phyloP scores from a whole-genome alignment of 2,329 filamentous ascomycete genomes.

The Beauveria caledonica region DNA sequence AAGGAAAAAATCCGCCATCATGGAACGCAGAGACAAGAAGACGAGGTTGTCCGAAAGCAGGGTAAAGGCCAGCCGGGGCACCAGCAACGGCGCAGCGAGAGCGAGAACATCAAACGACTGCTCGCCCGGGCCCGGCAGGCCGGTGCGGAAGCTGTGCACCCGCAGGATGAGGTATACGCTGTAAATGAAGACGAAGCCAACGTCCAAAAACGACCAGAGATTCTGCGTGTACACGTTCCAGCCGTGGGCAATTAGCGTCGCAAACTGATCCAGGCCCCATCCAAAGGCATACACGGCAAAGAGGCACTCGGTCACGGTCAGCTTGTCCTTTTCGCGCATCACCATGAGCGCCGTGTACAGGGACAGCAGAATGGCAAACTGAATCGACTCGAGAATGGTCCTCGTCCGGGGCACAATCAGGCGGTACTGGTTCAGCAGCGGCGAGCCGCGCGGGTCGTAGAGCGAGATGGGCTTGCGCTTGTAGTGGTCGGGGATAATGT shows the following conservation, averaged over 20 bases:
- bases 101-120: conserved; percentile 73
- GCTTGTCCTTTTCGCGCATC: conserved; percentile 48
- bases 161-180: conserved; percentile 59
- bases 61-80: conserved; percentile 76
- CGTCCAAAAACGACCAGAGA: conserved; percentile 79
- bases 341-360: conserved; percentile 69
- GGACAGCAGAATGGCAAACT: conserved; percentile 61
- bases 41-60: conserved; percentile 77
- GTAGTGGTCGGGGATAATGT: conserved; percentile 79
- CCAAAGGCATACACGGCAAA: conserved; percentile 70
- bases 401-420: conserved; percentile 73
- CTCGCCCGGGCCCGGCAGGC: conserved; percentile 41
- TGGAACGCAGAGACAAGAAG: conserved; percentile 70
- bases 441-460: conserved; percentile 68
- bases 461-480: conserved; percentile 75
- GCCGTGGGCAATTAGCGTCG: conserved; percentile 67
- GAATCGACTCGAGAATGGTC: conserved; percentile 64
- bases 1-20: conserved; percentile 80
- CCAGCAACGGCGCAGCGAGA: conserved; percentile 67
- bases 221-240: conserved; percentile 81
- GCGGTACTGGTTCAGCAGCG: conserved; percentile 75
- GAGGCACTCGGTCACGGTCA: conserved; percentile 52
- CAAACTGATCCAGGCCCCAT: conserved; percentile 72
- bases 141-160: conserved; percentile 51
- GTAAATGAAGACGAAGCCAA: conserved; percentile 68